These are phyloP conservation scores for Geranomyces variabilis DNA, from an alignment of 192 early-diverging fungal species.

Conservation along the genomic window DNA sequence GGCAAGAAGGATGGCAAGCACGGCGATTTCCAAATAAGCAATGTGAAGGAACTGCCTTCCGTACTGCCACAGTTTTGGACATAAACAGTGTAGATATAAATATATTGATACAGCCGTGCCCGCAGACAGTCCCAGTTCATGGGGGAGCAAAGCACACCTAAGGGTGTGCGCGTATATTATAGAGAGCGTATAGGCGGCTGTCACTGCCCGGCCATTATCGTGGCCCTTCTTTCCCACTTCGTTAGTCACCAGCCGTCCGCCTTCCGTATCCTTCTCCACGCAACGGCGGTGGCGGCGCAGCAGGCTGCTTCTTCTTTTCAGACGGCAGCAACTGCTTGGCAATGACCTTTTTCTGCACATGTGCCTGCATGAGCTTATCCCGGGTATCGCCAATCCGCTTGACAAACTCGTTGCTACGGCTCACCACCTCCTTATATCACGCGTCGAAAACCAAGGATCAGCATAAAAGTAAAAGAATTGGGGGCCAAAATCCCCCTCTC, in stretches of 20 bases:
- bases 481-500: too few relatives aligned
- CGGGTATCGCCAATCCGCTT: conserved; percentile 56
- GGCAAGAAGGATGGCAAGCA: conserved; percentile 27
- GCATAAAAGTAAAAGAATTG: conserved; percentile 10
- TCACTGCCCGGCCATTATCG: too few relatives aligned
- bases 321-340: conserved; percentile 17
- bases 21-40: conserved; percentile 62
- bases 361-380: conserved; percentile 53
- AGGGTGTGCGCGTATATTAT: too few relatives aligned
- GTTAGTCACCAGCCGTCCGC: too few relatives aligned
- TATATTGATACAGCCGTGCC: too few relatives aligned
- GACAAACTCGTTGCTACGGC: conserved; percentile 62
- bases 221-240: too few relatives aligned
- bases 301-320: neutral
- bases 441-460: neutral
- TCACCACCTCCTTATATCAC: conserved; percentile 57
- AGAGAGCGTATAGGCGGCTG: too few relatives aligned
- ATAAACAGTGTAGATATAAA: too few relatives aligned
- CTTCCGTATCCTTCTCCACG: too few relatives aligned
- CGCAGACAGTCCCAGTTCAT: too few relatives aligned
- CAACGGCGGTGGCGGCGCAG: too few relatives aligned
- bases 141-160: too few relatives aligned
- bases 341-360: conserved; percentile 53
- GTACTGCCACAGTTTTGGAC: conserved; percentile 59
- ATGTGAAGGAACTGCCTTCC: conserved; percentile 63